Conservation (phyloP, 148 eudicot species). For the Amaranthus palmeri region DNA sequence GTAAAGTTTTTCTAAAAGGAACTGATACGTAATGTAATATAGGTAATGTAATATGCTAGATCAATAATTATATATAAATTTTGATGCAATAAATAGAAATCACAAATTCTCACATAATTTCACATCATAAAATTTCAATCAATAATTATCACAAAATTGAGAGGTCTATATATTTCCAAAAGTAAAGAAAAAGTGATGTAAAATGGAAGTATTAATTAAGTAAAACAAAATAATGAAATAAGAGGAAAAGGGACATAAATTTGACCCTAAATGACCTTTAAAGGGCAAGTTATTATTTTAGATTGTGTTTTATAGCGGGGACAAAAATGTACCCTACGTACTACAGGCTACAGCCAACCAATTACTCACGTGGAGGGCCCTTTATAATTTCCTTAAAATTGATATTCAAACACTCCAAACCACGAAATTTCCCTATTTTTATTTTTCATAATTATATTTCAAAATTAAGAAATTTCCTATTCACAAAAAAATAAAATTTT, state of each 20-base stretch:
- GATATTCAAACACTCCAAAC: neutral
- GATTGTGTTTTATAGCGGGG: neutral
- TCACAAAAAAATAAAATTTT: neutral
- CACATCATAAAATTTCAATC: neutral
- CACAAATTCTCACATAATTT: no score
- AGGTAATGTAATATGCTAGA: neutral
- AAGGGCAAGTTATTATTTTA: neutral
- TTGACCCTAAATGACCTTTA: conserved; percentile 9
- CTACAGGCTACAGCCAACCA: neutral
- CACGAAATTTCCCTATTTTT: conserved; percentile 14
- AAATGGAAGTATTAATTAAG: no score
- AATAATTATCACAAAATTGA: neutral
- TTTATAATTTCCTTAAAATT: neutral
- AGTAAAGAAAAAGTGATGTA: no score
- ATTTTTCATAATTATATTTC: neutral
- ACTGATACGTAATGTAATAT: neutral
- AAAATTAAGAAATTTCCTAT: no score
- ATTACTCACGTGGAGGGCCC: neutral
- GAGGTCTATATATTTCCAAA: neutral
- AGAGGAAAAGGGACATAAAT: neutral
- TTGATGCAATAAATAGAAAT: neutral
- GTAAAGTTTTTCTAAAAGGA: neutral
- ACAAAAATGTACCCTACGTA: neutral
- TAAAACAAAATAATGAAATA: neutral
- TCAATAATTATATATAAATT: neutral